Evolutionary conservation across 441 rosid genomes (phyloP).

Genomic region (Populus hybrid): DNA sequence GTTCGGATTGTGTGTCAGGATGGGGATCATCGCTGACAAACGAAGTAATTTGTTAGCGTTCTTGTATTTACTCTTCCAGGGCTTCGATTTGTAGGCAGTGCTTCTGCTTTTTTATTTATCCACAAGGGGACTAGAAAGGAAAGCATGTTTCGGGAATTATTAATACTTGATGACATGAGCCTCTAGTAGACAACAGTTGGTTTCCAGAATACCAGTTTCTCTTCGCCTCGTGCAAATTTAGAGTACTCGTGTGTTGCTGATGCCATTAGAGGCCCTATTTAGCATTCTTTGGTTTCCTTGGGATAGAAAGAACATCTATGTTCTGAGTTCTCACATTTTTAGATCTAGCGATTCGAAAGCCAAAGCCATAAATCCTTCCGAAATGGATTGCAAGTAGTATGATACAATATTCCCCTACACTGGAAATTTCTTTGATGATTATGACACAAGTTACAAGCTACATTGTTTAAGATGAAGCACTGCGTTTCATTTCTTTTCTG

Average conservation of each 20-base stretch:
- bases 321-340: neutral
- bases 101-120: neutral
- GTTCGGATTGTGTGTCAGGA: neutral
- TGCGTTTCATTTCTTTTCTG: constrained; percentile 20
- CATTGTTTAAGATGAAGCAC: constrained; percentile 9
- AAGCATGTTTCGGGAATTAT: neutral
- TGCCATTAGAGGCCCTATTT: neutral
- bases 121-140: neutral
- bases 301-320: neutral
- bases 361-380: neutral
- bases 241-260: neutral
- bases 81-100: neutral
- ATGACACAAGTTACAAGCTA: neutral
- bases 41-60: neutral
- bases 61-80: neutral
- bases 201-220: too few species aligned
- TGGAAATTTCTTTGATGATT: neutral
- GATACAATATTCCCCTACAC: neutral
- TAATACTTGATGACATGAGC: neutral
- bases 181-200: neutral
- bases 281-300: neutral
- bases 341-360: neutral
- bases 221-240: neutral
- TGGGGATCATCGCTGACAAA: neutral
- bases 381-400: neutral